Evolutionary conservation across 345 rosid species (phyloP).

Genomic region (Populus tremula): DNA sequence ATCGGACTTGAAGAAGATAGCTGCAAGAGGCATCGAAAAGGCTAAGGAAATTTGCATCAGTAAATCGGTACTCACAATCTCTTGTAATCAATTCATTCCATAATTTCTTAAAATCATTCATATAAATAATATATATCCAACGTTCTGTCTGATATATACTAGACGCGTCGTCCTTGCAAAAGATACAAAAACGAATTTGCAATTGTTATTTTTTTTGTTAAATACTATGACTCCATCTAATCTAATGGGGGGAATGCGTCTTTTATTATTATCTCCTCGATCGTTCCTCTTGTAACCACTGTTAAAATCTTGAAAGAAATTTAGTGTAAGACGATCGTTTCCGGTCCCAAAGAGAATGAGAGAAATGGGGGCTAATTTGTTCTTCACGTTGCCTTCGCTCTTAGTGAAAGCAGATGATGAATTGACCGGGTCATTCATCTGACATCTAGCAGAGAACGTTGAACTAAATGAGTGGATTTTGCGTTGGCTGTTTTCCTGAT

Average conservation of each 20-base stretch:
- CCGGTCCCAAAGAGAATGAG: not conserved
- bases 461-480: too few species aligned
- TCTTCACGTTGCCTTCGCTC: not conserved
- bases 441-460: too few species aligned
- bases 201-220: too few species aligned
- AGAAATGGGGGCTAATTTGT: not conserved
- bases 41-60: constrained; percentile 53
- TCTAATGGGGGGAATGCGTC: not conserved
- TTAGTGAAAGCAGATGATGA: not conserved
- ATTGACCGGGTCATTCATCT: too few species aligned
- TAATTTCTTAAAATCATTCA: too few species aligned
- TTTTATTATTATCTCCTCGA: too few species aligned
- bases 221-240: not conserved
- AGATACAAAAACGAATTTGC: too few species aligned
- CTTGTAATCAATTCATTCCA: not conserved
- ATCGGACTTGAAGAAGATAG: constrained; percentile 65
- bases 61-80: constrained; percentile 46
- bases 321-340: not conserved
- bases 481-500: not conserved
- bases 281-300: not conserved
- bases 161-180: too few species aligned
- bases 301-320: not conserved
- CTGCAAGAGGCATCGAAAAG: constrained; percentile 60
- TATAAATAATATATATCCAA: too few species aligned
- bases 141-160: too few species aligned